Evolutionary conservation across 148 eudicot species (phyloP), one percentile per base, ranked within the genome.

Genomic region (Persicaria tinctoria): DNA sequence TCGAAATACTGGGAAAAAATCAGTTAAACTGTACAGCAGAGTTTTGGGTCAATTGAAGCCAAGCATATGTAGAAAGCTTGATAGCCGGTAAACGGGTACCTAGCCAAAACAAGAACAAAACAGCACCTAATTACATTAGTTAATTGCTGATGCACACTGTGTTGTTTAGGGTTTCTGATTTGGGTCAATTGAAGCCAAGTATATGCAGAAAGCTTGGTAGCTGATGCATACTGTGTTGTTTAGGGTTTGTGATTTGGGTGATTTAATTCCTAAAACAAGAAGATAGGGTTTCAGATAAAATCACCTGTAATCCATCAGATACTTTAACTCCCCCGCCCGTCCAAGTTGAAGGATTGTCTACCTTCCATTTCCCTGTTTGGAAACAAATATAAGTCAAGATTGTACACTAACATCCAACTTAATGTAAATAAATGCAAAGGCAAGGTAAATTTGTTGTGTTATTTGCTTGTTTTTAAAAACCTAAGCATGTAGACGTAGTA

Each of bases 21-120:
- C 27, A 20, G 64, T 87, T 74, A 95, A 73, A 95, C 80, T 41
- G 91, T 84, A 84, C 97, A 92, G 75, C 99, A 95, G 53, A 90
- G 91, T 78, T 95, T 95, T 18, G 97, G 88, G 76, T 95, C 96
- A 5, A 95, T 90, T 46, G 99, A 87, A 73, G 97, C 97, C 86
- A 95, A 82, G 77, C 96, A 86, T 79, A 90, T 85, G 83, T 91
- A 92, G 79, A 95, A 95, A 50, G 99, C 99, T 85, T 92, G 99
- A 74, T 85, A 95, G 74, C 92, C 97, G 1, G 91, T 90, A 80
- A 95, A 53, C 17, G 99, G 99, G 81, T 90, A 89, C 85, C 99
- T 94, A 93, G 78, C 38, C 50, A 14, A 69, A 13, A 0, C 9
- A 27, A 60, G n/a, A 68, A 62, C 10, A 32, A 2, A 32, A 68